Base-by-base conservation (phyloP, 768 basidiomycete genomes). In the Cubamyces sp. region DNA sequence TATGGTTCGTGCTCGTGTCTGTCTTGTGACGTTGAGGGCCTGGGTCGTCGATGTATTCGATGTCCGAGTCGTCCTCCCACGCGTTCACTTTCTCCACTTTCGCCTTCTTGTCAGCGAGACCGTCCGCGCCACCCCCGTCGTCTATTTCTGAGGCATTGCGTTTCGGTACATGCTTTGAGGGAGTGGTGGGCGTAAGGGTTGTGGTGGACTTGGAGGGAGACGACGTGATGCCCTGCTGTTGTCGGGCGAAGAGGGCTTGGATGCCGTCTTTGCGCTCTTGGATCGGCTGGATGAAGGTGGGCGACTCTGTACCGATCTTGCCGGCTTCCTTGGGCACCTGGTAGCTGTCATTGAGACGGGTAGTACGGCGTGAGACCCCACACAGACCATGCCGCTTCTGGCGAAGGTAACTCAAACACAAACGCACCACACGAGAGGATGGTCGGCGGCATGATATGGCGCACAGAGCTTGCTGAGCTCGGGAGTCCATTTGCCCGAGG, bases 321-420 rank as follows among this genome's bases (percentile, higher is more conserved):
- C 95, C 96, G 0, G 97, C 87, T 77, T 97, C 96, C 66, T 84
- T 85, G 0, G 92, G 92, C 0, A 97, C 96, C 60, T 84, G 85
- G 70, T 96, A 97, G 69, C 94, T 96, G 64, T 56, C 48, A 30
- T 16, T 34, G 23, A 40, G 52, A 30, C 18, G 23, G 11, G 40
- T 25, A 9, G 40, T 25, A 21, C n/a, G 19, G 12, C 0, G 5
- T 41, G 39, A 40, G 21, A 34, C 5, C 21, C 21, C 16, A 26
- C 25, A 23, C 39, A 12, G 23, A 53, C 48, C 19, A 25, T 12
- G 43, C 8, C 18, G 34, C 34, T 34, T 34, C 34, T 11, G 34
- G 11, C 9, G 34, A 9, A 34, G 9, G 34, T 34, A 11, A 9
- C 11, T 34, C 28, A 39, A 15, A 75, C 11, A 7, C 28, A 39